Evolutionary conservation across 345 rosid species (phyloP).

Genomic region (Kandelia obovata): DNA sequence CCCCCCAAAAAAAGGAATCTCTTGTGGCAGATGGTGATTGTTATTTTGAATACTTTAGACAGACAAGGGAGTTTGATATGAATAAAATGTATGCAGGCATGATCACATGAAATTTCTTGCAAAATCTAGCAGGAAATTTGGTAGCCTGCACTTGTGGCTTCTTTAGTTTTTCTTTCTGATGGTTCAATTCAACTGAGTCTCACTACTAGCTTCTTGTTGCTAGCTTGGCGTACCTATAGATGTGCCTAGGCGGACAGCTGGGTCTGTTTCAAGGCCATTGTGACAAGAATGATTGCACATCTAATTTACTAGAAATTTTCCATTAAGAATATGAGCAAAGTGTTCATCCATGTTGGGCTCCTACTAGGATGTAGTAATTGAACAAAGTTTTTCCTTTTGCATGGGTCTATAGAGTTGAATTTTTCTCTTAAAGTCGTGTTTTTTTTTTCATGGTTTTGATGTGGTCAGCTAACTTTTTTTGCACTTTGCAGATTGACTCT

Average conservation of each 20-base stretch:
- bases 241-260: conserved; percentile 19
- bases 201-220: conserved; percentile 10
- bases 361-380: conserved; percentile 4
- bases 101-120: too few relatives aligned
- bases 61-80: too few relatives aligned
- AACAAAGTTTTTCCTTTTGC: neutral
- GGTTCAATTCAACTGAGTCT: conserved; percentile 9
- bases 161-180: neutral
- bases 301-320: conserved; percentile 10
- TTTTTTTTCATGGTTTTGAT: neutral
- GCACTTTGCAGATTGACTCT: conserved; percentile 80
- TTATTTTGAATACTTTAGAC: too few relatives aligned
- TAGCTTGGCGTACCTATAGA: conserved; percentile 15
- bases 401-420: neutral
- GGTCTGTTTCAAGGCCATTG: conserved; percentile 16
- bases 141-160: neutral
- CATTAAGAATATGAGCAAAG: conserved; percentile 15
- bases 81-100: too few relatives aligned
- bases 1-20: too few relatives aligned
- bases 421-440: neutral
- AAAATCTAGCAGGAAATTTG: too few relatives aligned
- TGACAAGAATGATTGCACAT: conserved; percentile 7
- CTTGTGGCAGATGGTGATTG: too few relatives aligned
- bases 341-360: conserved; percentile 8
- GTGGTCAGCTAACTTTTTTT: neutral